These are phyloP conservation scores for Paraconiothyrium sp. DNA, from an alignment of 2,329 filamentous ascomycete genomes.

Conservation along the genomic window DNA sequence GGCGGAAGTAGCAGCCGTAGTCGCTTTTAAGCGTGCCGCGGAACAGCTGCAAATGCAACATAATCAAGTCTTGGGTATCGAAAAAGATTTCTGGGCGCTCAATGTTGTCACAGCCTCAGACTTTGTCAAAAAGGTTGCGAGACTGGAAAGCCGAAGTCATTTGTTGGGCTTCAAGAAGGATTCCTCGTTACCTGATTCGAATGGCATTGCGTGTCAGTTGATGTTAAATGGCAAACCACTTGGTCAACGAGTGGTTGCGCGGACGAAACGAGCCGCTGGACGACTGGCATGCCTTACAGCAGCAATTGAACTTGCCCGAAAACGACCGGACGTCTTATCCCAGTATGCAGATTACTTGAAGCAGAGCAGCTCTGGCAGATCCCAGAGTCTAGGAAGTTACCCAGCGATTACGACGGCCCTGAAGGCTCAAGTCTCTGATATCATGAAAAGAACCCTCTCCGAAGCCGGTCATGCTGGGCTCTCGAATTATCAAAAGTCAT, in stretches of 20 bases:
- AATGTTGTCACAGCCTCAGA: not conserved
- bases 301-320: conserved; percentile 2
- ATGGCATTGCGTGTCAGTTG: not conserved
- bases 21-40: not conserved
- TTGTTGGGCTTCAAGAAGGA: not conserved
- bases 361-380: not conserved
- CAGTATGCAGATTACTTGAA: not conserved
- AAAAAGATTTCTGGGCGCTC: not conserved
- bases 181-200: not conserved
- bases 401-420: not conserved
- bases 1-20: conserved; percentile 8
- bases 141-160: not conserved
- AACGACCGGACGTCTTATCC: conserved; percentile 8
- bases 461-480: not conserved
- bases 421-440: not conserved
- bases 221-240: not conserved
- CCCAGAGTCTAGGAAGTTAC: not conserved
- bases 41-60: not conserved
- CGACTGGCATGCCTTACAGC: conserved; percentile 11
- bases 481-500: not conserved
- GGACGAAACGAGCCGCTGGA: not conserved
- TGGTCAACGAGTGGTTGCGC: not conserved
- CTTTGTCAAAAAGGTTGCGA: not conserved
- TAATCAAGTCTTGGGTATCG: not conserved
- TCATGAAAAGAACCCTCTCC: not conserved